Percentiles rank a stretch among this genome's conserved stretches.
These are phyloP conservation scores for Diplodia mutila DNA, from an alignment of 2,329 filamentous ascomycete genomes.

Conservation along the genomic window DNA sequence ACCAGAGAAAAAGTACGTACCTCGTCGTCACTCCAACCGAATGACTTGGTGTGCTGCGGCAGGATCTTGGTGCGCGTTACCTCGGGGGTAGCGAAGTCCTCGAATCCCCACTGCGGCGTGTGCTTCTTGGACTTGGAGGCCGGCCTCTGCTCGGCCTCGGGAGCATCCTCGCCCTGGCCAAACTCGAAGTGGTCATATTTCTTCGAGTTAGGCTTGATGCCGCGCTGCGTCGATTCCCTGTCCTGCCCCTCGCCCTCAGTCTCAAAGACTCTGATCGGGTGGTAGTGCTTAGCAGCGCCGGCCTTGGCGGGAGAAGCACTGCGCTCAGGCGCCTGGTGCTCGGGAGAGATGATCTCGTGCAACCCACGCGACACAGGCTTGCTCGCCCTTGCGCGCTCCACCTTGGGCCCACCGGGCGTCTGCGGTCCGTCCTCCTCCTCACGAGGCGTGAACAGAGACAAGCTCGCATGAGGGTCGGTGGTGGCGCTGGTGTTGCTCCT, in stretches of 20 bases:
- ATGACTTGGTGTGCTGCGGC: constrained; percentile 73
- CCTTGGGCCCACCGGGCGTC: constrained; percentile 35
- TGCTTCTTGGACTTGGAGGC: constrained; percentile 56
- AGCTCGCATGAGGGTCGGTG: constrained; percentile 62
- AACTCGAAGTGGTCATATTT: constrained; percentile 90
- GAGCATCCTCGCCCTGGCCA: constrained; percentile 61
- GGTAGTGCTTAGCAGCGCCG: constrained; percentile 56
- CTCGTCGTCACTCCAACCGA: constrained; percentile 75
- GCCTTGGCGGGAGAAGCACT: constrained; percentile 48
- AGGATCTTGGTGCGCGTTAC: constrained; percentile 70
- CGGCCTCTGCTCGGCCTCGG: constrained; percentile 31
- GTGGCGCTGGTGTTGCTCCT: constrained; percentile 41
- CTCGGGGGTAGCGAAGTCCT: constrained; percentile 82
- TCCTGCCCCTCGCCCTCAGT: constrained; percentile 53
- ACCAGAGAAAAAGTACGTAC: constrained; percentile 36
- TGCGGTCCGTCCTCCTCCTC: constrained; percentile 56
- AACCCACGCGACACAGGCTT: constrained; percentile 70
- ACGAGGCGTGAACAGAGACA: constrained; percentile 74
- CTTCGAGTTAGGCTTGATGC: constrained; percentile 69
- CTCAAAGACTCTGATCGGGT: constrained; percentile 60
- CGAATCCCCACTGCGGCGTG: constrained; percentile 80
- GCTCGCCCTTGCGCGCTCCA: constrained; percentile 61
- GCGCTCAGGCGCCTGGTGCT: constrained; percentile 42
- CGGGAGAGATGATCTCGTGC: constrained; percentile 69
- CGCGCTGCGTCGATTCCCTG: constrained; percentile 45